These are phyloP conservation scores for Aspergillus sp. DNA, from an alignment of 2,329 filamentous ascomycete genomes.

Conservation along the genomic window DNA sequence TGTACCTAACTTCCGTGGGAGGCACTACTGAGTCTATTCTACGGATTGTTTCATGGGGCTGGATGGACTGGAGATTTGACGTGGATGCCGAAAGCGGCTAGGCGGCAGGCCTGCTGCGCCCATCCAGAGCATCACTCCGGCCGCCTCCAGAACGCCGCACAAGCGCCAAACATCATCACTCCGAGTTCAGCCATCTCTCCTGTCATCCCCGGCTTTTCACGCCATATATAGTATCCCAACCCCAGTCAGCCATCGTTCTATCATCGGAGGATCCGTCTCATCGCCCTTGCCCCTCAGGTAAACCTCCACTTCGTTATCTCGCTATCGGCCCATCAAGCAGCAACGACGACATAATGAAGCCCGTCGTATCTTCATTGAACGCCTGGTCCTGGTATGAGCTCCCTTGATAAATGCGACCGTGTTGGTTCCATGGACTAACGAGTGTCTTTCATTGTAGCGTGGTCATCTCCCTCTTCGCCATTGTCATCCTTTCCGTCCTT, in stretches of 20 bases:
- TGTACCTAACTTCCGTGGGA: background rate
- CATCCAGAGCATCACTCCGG: background rate
- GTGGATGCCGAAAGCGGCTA: slow-evolving; percentile 16
- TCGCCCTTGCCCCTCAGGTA: background rate
- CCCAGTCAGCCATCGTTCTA: background rate
- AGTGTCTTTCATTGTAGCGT: slow-evolving; percentile 55
- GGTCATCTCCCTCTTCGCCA: slow-evolving; percentile 64
- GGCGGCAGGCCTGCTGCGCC: background rate
- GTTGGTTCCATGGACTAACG: slow-evolving; percentile 19
- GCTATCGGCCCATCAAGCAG: background rate
- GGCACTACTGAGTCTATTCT: background rate
- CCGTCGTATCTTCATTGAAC: slow-evolving; percentile 85
- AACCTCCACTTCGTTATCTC: background rate
- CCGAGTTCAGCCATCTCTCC: background rate
- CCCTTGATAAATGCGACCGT: background rate
- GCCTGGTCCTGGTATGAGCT: slow-evolving; percentile 85
- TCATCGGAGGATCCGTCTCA: background rate
- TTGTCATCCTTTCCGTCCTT: slow-evolving; percentile 64
- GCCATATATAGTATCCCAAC: background rate
- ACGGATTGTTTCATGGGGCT: background rate
- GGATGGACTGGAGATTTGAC: background rate
- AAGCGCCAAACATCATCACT: background rate
- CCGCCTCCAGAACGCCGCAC: background rate
- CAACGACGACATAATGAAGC: slow-evolving; percentile 72
- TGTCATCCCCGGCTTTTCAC: too few relatives aligned